A percentile compares a stretch with the other conserved stretches of the same genome.
Evolutionary conservation across 169 alveolate genomes (phyloP).

Genomic region (Theileria orientalis): DNA sequence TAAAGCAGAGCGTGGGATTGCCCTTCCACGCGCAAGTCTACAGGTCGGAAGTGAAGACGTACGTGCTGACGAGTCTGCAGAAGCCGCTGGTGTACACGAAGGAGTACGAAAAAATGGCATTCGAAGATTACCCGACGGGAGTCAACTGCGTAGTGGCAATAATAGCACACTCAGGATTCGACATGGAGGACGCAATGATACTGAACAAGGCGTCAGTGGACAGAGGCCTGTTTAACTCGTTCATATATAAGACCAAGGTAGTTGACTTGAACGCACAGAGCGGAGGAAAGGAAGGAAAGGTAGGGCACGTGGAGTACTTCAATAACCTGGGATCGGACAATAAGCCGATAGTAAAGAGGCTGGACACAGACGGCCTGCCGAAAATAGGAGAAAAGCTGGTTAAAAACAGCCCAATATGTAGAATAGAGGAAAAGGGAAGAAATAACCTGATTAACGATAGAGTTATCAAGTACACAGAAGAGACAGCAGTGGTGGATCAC

Average conservation of each 20-base stretch:
- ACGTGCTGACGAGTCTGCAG: slow-evolving; percentile 92
- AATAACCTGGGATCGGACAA: slow-evolving; percentile 37
- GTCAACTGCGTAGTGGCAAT: slow-evolving; percentile 99
- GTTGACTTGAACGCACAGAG: slow-evolving; percentile 65
- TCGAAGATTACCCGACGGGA: slow-evolving; percentile 97
- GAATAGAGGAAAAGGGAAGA: slow-evolving; percentile 65
- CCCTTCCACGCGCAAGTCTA: slow-evolving; percentile 94
- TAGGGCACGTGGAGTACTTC: slow-evolving; percentile 23
- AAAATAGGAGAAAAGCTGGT: slow-evolving; percentile 70
- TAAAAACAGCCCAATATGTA: slow-evolving; percentile 71
- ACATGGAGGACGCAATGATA: slow-evolving; percentile 99
- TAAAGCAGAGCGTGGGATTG: slow-evolving; percentile 99
- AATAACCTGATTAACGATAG: slow-evolving; percentile 48
- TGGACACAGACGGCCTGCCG: slow-evolving; percentile 83
- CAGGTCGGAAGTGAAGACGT: slow-evolving; percentile 94
- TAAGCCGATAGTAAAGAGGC: slow-evolving; percentile 19
- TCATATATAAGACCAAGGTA: slow-evolving; percentile 93
- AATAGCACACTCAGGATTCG: slow-evolving; percentile 97
- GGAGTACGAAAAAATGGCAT: slow-evolving; percentile 89
- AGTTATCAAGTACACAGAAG: slow-evolving; percentile 59
- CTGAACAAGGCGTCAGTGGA: slow-evolving; percentile 97
- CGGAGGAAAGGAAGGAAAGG: slow-evolving; percentile 16
- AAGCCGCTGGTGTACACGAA: slow-evolving; percentile 96
- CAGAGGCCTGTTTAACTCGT: slow-evolving; percentile 98
- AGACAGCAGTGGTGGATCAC: slow-evolving; percentile 55